Evolutionary conservation across 1,139 yeast genomes (phyloP), one percentile per base, ranked within the genome.

Genomic region (Scheffersomyces illinoinensis): DNA sequence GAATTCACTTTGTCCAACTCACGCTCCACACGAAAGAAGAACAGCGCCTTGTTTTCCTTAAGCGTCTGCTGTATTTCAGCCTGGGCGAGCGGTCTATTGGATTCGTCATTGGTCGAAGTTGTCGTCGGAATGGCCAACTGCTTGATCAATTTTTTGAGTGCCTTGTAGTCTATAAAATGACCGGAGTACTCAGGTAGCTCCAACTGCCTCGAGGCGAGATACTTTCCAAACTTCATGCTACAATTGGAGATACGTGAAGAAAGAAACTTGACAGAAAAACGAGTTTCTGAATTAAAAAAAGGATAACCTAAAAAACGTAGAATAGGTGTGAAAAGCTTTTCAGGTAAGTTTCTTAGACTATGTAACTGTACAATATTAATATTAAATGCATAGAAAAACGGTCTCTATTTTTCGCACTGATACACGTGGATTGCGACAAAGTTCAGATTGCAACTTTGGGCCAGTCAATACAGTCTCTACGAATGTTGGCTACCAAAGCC

Each of bases 101-200:
- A 20, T 14, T 24, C 24, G 10, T 48, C 51, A 14, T 48, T 48
- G 47, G 63, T 53, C 6, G 59, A 56, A 50, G 56, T 55, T 62
- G 64, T 66, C 43, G 68, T 68, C 49, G 82, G 85, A 47, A 83
- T 78, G 4, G 91, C 89, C 57, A 89, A 73, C 55, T 87, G 89
- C 71, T 90, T 90, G 64, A 89, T 90, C 61, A 90, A 77, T 72
- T 90, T 91, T 74, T 95, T 95, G 60, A 95, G 78, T 5, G 96
- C 96, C 77, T 95, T 95, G 75, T 95, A 95, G 76, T 95, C 93
- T 72, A 95, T 93, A 77, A 95, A 95, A 72, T 91, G 90, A 54
- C 95, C 93, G 54, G 96, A 87, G 74, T 95, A 95, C 73, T 95
- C 98, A 10, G 98, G 98, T 59, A 95, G 81, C 74, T 95, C 98